Base-by-base conservation (phyloP, 2,329 filamentous ascomycete genomes). In the Penicillium frequentans region DNA sequence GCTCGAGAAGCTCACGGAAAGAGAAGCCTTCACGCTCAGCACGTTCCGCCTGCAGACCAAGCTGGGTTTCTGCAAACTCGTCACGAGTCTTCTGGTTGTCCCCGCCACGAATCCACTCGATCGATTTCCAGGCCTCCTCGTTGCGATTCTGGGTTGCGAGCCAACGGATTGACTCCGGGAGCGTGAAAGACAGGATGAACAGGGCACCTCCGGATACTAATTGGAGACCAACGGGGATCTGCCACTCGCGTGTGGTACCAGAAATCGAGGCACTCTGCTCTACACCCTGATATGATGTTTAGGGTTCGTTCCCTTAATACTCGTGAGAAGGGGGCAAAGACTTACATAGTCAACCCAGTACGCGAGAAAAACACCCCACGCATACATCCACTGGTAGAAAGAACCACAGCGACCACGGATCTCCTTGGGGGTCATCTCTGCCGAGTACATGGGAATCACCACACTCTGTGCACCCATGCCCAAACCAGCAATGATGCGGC, bases 111-210 rank as follows among this genome's bases (percentile, higher is more conserved):
- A 82, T 78, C 79, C 78, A 82, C 42, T 67, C 68, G 13, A 63
- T 61, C 13, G 60, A 56, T 31, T 54, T 57, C 58, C 60, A 63
- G 14, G 60, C 58, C 45, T 63, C 60, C 3, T 70, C 73, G 71
- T 77, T 8, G 76, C 78, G 56, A 24, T 56, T 52, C 23, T 59
- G 29, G 7, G 46, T 47, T 52, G 59, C 43, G 5, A 86, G 77
- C 84, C 84, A 87, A 52, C 85, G 74, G 1, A 86, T 86, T 0
- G 82, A 85, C 64, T 88, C 85, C 0, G 86, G 85, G 1, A 87
- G 73, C 60, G 85, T 80, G 60, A 80, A 84, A 11, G 79, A 75
- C 37, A 79, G 70, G 44, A 77, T 43, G 43, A 81, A 75, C 42
- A 86, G 81, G 9, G 86, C 62, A 1, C 70, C 69, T 31, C 73